Conservation (phyloP, 1,139 yeast species). For the Taphrina betulina region DNA sequence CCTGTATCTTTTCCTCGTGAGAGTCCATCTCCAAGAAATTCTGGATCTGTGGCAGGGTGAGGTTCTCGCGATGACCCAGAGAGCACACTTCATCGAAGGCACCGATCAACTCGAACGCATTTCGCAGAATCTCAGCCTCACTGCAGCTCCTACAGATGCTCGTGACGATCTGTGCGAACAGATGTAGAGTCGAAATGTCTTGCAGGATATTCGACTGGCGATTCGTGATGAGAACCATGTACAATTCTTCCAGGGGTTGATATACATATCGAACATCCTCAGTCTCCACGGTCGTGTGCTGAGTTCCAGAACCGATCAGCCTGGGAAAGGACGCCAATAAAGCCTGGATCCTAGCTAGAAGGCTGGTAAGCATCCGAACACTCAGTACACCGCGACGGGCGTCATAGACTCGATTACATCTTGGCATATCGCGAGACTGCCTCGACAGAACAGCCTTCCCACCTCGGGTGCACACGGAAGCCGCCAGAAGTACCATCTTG, state of each 20-base stretch:
- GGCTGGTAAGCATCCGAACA: background rate
- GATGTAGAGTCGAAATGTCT: constrained; percentile 87
- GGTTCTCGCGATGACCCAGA: constrained; percentile 86
- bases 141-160: constrained; percentile 68
- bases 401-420: background rate
- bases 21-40: constrained; percentile 96
- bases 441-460: constrained; percentile 93
- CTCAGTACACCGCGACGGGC: constrained; percentile 39
- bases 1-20: constrained; percentile 97
- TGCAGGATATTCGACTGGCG: constrained; percentile 88
- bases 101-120: constrained; percentile 82
- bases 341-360: constrained; percentile 78
- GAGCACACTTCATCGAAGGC: constrained; percentile 93
- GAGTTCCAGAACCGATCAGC: constrained; percentile 70
- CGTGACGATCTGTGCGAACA: constrained; percentile 78
- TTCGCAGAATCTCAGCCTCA: constrained; percentile 78
- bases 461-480: constrained; percentile 90
- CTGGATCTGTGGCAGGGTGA: constrained; percentile 76
- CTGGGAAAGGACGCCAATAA: constrained; percentile 83
- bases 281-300: constrained; percentile 93
- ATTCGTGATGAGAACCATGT: constrained; percentile 87
- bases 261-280: constrained; percentile 90
- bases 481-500: constrained; percentile 83
- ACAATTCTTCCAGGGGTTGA: constrained; percentile 93
- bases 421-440: constrained; percentile 79